Conservation (phyloP, 2,329 filamentous ascomycete genomes). For the Aspergillus pseudoviridinutans region DNA sequence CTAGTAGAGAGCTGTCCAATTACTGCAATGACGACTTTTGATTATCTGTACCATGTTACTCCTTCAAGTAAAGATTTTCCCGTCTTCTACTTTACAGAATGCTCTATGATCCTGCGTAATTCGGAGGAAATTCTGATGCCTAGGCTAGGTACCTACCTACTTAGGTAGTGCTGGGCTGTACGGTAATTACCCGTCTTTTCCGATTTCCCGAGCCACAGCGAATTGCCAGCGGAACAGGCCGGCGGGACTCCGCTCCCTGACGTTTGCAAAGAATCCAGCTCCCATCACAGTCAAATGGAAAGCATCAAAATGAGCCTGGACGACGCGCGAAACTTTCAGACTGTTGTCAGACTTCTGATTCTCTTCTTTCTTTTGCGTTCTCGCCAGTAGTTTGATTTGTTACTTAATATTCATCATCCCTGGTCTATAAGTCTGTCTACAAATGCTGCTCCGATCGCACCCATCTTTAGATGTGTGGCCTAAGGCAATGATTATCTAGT, state of each 20-base stretch:
- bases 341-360: background rate
- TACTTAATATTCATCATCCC: background rate
- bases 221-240: constrained; percentile 21
- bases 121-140: background rate
- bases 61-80: too few relatives aligned
- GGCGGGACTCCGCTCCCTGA: constrained; percentile 23
- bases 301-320: background rate
- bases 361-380: background rate
- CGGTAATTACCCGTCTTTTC: constrained; percentile 9
- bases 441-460: background rate
- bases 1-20: background rate
- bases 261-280: background rate
- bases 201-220: constrained; percentile 11
- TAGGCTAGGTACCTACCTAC: too few relatives aligned
- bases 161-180: background rate
- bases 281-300: background rate
- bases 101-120: too few relatives aligned
- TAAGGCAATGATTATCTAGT: background rate
- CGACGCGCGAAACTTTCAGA: background rate
- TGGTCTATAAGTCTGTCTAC: background rate
- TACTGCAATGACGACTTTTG: too few relatives aligned
- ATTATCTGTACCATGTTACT: background rate
- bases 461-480: background rate
- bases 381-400: background rate
- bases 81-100: too few relatives aligned